Evolutionary conservation across 371 early-diverging fungal species (phyloP).

Genomic region (Saksenaea vasiformis): DNA sequence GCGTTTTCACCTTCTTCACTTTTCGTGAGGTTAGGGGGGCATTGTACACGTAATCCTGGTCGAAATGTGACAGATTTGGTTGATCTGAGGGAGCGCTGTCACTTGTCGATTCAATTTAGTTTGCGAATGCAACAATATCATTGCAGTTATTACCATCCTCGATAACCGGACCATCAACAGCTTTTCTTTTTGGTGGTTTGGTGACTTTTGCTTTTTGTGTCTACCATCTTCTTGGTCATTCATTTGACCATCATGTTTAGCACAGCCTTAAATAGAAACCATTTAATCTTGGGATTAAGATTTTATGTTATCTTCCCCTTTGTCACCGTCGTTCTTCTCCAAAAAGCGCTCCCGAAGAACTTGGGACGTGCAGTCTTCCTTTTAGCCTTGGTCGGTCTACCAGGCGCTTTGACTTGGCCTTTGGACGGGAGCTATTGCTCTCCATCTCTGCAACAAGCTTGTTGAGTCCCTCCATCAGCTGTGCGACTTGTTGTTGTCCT

Average conservation of each 20-base stretch:
- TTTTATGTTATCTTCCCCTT: too few species aligned
- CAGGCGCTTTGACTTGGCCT: neutral
- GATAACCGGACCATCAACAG: neutral
- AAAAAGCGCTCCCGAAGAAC: too few species aligned
- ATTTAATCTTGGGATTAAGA: too few species aligned
- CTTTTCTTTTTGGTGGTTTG: neutral
- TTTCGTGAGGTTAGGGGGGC: neutral
- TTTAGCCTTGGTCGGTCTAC: neutral
- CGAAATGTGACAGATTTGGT: neutral
- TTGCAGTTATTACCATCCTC: neutral
- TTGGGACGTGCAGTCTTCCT: neutral
- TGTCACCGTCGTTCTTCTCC: too few species aligned
- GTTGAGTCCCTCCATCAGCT: neutral
- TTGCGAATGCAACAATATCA: neutral
- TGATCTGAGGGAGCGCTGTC: neutral
- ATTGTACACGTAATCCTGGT: neutral
- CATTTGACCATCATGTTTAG: neutral
- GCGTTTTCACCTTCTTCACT: neutral
- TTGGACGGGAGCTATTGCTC: neutral
- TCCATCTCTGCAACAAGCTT: neutral
- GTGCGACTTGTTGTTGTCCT: neutral
- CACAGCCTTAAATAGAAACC: too few species aligned
- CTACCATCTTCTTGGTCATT: neutral
- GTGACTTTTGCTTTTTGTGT: neutral
- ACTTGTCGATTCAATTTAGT: neutral